Percentiles rank a stretch among this genome's conserved stretches.
phyloP scores from a whole-genome alignment of 2,329 filamentous ascomycete species.

The Nigrospora sphaerica region DNA sequence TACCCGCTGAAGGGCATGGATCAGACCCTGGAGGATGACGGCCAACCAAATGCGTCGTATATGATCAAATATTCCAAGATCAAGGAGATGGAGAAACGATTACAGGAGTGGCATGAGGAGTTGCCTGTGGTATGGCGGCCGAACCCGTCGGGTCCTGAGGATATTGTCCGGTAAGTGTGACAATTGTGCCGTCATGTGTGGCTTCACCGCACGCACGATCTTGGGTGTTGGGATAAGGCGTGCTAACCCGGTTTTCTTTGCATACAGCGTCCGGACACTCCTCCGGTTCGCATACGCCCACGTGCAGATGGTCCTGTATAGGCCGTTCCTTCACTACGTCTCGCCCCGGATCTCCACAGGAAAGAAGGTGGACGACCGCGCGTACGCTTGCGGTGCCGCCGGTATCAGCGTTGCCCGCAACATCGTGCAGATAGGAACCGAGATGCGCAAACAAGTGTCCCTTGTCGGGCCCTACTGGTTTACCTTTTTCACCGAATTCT shows the following conservation, averaged over 20 bases:
- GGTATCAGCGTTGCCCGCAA: constrained; percentile 59
- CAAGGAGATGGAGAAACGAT: constrained; percentile 55
- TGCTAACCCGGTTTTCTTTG: constrained; percentile 3
- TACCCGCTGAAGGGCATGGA: constrained; percentile 56
- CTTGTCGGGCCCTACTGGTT: constrained; percentile 85
- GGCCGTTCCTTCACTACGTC: constrained; percentile 78
- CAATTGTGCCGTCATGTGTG: too few relatives aligned
- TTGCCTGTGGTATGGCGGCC: constrained; percentile 74
- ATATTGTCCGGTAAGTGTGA: constrained; percentile 63
- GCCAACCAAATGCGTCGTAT: constrained; percentile 42
- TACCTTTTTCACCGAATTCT: constrained; percentile 77
- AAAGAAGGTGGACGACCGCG: constrained; percentile 63
- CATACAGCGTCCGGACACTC: constrained; percentile 58
- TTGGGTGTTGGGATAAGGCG: too few relatives aligned
- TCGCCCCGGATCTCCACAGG: constrained; percentile 53
- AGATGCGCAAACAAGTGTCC: constrained; percentile 68
- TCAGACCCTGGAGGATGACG: constrained; percentile 34
- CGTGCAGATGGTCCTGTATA: constrained; percentile 75
- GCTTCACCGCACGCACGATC: too few relatives aligned
- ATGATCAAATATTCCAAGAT: constrained; percentile 57
- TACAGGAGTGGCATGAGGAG: constrained; percentile 56
- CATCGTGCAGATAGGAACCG: constrained; percentile 72
- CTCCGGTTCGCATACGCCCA: constrained; percentile 75
- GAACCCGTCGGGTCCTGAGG: constrained; percentile 66
- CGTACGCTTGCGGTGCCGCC: constrained; percentile 64